A percentile compares a stretch with the other conserved stretches of the same genome.
These are phyloP conservation scores for Phaseolus coccineus DNA, from an alignment of 331 rosid genomes.

Conservation along the genomic window DNA sequence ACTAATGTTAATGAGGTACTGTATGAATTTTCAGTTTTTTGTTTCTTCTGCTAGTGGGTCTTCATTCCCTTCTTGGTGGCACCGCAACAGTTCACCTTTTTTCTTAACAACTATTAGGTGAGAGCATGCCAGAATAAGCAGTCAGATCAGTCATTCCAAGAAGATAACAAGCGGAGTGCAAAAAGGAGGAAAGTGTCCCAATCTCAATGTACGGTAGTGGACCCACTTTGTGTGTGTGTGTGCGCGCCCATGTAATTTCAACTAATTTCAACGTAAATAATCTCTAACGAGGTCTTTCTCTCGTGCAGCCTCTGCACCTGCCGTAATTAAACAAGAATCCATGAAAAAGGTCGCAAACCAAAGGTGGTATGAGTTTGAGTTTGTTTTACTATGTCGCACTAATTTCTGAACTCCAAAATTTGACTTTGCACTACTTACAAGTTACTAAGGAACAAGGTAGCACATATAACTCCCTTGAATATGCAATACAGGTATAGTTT, in stretches of 20 bases:
- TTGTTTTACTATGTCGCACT: conserved; percentile 35
- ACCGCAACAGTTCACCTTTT: conserved; percentile 15
- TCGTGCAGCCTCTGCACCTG: conserved; percentile 64
- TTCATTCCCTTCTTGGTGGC: conserved; percentile 32
- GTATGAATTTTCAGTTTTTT: conserved; percentile 10
- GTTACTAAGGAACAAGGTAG: conserved; percentile 24
- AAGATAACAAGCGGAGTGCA: conserved; percentile 34
- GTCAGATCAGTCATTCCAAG: conserved; percentile 49
- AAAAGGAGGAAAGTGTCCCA: conserved; percentile 58
- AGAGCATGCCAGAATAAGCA: conserved; percentile 47
- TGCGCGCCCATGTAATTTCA: neutral
- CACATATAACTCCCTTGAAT: conserved; percentile 43
- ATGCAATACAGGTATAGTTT: conserved; percentile 51
- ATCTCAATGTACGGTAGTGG: conserved; percentile 52
- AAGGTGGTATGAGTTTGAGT: conserved; percentile 72
- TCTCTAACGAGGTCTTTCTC: conserved; percentile 31
- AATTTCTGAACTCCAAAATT: conserved; percentile 10
- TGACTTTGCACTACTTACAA: neutral
- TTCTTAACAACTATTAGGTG: conserved; percentile 44
- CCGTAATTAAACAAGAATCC: conserved; percentile 49
- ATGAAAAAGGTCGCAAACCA: conserved; percentile 49
- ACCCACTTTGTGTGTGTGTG: neutral
- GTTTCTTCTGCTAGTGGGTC: conserved; percentile 38
- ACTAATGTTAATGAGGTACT: conserved; percentile 55
- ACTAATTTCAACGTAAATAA: conserved; percentile 9